A percentile compares a stretch with the other conserved stretches of the same genome.
These are phyloP conservation scores for Candida coleopterorum DNA, from an alignment of 805 yeast species.

Conservation along the genomic window DNA sequence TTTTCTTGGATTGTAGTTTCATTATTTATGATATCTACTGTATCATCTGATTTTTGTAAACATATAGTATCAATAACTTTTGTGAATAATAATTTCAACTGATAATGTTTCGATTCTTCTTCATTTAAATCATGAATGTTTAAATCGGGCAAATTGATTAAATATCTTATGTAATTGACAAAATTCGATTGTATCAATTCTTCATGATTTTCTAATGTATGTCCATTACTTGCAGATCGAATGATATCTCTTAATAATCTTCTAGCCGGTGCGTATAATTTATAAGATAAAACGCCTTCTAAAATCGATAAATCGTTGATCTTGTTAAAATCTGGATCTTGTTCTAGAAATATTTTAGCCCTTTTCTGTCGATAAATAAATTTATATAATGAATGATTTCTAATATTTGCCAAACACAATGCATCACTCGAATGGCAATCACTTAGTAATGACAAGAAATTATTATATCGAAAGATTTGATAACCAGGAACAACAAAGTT, in stretches of 20 bases:
- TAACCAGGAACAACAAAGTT: conserved; percentile 24
- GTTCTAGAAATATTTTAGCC: conserved; percentile 8
- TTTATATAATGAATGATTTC: conserved; percentile 27
- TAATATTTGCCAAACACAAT: conserved; percentile 30
- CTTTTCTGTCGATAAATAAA: conserved; percentile 21
- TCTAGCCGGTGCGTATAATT: conserved; percentile 21
- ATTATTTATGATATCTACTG: conserved; percentile 16
- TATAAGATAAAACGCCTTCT: conserved; percentile 29
- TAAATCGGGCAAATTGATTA: conserved; percentile 26
- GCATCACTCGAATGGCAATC: conserved; percentile 34
- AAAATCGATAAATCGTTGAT: conserved; percentile 14
- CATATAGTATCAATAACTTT: conserved; percentile 24
- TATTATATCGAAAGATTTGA: conserved; percentile 26
- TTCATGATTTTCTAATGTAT: conserved; percentile 18
- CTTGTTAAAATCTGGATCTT: not conserved
- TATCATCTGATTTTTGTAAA: conserved; percentile 23
- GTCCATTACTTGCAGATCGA: conserved; percentile 7
- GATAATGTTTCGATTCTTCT: conserved; percentile 22
- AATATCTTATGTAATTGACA: conserved; percentile 31
- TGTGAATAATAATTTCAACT: conserved; percentile 22
- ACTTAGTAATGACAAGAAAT: conserved; percentile 25
- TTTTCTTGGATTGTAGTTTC: conserved; percentile 9
- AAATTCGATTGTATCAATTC: conserved; percentile 37
- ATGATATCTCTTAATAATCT: conserved; percentile 23
- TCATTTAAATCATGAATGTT: conserved; percentile 16